Evolutionary conservation across 345 rosid genomes (phyloP).

Genomic region (Firmiana major): DNA sequence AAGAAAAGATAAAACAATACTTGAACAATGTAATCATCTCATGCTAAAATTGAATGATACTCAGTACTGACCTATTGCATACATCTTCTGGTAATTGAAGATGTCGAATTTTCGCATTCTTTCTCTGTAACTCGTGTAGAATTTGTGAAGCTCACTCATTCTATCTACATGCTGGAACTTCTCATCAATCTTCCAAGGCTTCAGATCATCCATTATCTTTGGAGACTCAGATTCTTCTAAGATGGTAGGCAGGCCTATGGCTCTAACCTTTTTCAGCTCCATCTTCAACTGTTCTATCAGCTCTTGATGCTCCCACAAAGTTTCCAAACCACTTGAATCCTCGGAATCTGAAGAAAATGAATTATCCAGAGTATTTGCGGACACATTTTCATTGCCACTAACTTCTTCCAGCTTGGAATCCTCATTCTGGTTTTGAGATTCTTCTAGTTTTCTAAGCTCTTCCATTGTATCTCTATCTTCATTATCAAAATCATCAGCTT

Average conservation of each 20-base stretch:
- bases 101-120: conserved; percentile 88
- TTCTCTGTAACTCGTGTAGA: conserved; percentile 82
- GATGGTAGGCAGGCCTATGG: conserved; percentile 75
- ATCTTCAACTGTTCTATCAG: conserved; percentile 82
- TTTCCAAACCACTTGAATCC: conserved; percentile 51
- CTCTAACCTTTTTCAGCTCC: conserved; percentile 87
- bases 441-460: conserved; percentile 29
- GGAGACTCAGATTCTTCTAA: conserved; percentile 75
- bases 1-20: background rate
- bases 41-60: conserved; percentile 14
- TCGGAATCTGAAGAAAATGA: conserved; percentile 32
- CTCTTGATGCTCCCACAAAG: conserved; percentile 90
- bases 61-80: conserved; percentile 77
- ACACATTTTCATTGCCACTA: conserved; percentile 13
- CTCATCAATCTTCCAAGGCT: conserved; percentile 91
- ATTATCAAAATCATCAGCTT: conserved; percentile 23
- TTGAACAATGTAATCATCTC: background rate
- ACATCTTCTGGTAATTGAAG: conserved; percentile 89
- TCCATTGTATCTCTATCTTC: conserved; percentile 28
- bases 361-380: background rate
- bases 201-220: conserved; percentile 71
- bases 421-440: conserved; percentile 19
- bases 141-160: conserved; percentile 79
- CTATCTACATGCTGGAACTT: conserved; percentile 53
- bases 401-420: conserved; percentile 10